Conservation (phyloP, 2,329 filamentous ascomycete species). For the Hymenoscyphus salicellus region DNA sequence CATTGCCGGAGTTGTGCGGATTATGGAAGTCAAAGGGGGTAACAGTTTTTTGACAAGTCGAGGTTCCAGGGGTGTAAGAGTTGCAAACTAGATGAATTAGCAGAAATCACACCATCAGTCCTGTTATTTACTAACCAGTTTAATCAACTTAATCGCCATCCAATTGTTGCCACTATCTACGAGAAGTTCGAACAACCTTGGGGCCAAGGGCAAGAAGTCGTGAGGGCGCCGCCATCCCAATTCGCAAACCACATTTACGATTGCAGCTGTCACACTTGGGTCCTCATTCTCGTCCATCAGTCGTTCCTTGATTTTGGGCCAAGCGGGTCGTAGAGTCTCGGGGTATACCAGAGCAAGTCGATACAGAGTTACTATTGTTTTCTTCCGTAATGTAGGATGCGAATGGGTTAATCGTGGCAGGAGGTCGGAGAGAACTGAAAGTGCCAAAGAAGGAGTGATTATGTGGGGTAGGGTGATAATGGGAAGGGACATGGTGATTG, state of each 20-base stretch:
- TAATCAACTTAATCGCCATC: slow-evolving; percentile 99
- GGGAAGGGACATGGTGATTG: slow-evolving; percentile 78
- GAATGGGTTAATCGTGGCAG: slow-evolving; percentile 84
- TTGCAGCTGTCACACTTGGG: slow-evolving; percentile 88
- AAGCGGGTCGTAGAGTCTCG: slow-evolving; percentile 84
- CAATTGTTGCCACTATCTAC: slow-evolving; percentile 95
- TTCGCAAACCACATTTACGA: slow-evolving; percentile 96
- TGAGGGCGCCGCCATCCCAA: slow-evolving; percentile 89
- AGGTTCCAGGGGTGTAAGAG: slow-evolving; percentile 86
- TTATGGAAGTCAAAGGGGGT: slow-evolving; percentile 86
- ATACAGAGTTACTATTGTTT: slow-evolving; percentile 92
- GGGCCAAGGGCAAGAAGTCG: slow-evolving; percentile 89
- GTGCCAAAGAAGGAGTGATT: slow-evolving; percentile 85
- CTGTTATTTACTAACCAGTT: slow-evolving; percentile 62
- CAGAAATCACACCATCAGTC: neutral
- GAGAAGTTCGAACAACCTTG: slow-evolving; percentile 84
- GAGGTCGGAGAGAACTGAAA: slow-evolving; percentile 83
- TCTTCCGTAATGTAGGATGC: slow-evolving; percentile 83
- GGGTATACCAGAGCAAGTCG: slow-evolving; percentile 93
- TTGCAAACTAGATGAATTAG: slow-evolving; percentile 68
- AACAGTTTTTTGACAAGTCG: slow-evolving; percentile 86
- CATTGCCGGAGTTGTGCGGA: slow-evolving; percentile 94
- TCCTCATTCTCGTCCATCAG: slow-evolving; percentile 89
- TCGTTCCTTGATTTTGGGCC: slow-evolving; percentile 96
- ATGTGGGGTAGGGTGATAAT: slow-evolving; percentile 90